Conservation (phyloP, 2,329 filamentous ascomycete genomes). For the Fusarium albosuccineum region DNA sequence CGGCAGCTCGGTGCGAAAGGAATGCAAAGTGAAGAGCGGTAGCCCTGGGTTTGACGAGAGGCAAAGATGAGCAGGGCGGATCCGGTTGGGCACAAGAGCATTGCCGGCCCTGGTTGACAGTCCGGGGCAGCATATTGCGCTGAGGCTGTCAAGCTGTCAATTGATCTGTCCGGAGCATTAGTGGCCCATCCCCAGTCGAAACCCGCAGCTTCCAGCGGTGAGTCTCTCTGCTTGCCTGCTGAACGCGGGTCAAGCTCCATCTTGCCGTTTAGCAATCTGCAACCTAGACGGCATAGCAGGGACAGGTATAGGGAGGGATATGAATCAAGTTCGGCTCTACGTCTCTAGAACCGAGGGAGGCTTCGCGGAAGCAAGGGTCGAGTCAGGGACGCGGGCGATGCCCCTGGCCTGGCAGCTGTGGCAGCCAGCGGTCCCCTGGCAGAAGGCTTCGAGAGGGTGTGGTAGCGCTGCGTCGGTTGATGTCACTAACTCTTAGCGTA, state of each 20-base stretch:
- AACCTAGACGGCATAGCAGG: conserved; percentile 35
- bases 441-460: conserved; percentile 9
- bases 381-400: conserved; percentile 25
- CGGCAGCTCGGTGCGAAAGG: background rate
- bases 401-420: conserved; percentile 34
- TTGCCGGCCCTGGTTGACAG: conserved; percentile 18
- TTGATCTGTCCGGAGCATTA: conserved; percentile 21
- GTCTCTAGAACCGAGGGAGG: conserved; percentile 23
- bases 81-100: conserved; percentile 18
- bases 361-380: conserved; percentile 35
- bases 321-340: conserved; percentile 21
- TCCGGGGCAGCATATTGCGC: conserved; percentile 2
- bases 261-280: conserved; percentile 30
- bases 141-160: conserved; percentile 17
- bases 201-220: conserved; percentile 31
- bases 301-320: conserved; percentile 34
- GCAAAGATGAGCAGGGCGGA: background rate
- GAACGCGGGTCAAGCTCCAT: conserved; percentile 18
- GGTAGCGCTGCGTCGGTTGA: conserved; percentile 32
- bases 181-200: conserved; percentile 17
- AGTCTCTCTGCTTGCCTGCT: conserved; percentile 24
- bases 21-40: conserved; percentile 5
- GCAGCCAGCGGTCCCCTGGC: conserved; percentile 31
- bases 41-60: background rate
- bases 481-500: conserved; percentile 39